Evolutionary conservation across 345 rosid species (phyloP), one percentile per base, ranked within the genome.

Genomic region (Litchi chinensis): DNA sequence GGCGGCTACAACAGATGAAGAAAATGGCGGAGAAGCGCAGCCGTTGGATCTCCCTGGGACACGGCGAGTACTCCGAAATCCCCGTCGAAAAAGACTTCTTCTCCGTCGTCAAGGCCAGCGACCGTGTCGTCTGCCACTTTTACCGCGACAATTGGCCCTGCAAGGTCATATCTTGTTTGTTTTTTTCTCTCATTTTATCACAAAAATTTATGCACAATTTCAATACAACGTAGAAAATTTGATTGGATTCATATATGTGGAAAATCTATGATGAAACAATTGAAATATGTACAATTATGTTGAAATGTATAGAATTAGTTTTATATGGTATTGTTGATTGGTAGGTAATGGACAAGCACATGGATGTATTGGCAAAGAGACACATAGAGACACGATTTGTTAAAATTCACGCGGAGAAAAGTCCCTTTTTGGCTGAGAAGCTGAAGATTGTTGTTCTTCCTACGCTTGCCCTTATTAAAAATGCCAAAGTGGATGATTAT

Each of bases 61-160:
- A 96, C 52, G 93, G 98, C 10, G 99, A 94, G 43, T 96, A 93
- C 86, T 57, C 98, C 5, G 98, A 94, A 85, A 96, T 96, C 71
- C 89, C 83, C 16, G 81, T 82, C 8, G 99, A 96, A 88, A 94
- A 94, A 77, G 98, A 96, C 50, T 93, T 96, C 87, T 93, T 96
- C 87, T 72, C 95, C 41, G 79, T 79, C 50, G 99, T 94, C 37
- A 96, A 94, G 76, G 95, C 95, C 50, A 96, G 98, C 76, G 98
- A 94, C 56, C 97, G 99, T 65, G 98, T 94, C 68, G 97, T 93
- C 46, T 94, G 98, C 83, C 99, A 96, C 75, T 96, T 94, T 82
- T 93, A 93, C 83, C 97, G 98, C 77, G 98, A 94, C 59, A 96
- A 96, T 80, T 96, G 98, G 98, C 99, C 98, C 39, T 94, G 99